A percentile compares a stretch with the other conserved stretches of the same genome.
Conservation (phyloP, 2,329 filamentous ascomycete species). For the Cladophialophora psammophila region DNA sequence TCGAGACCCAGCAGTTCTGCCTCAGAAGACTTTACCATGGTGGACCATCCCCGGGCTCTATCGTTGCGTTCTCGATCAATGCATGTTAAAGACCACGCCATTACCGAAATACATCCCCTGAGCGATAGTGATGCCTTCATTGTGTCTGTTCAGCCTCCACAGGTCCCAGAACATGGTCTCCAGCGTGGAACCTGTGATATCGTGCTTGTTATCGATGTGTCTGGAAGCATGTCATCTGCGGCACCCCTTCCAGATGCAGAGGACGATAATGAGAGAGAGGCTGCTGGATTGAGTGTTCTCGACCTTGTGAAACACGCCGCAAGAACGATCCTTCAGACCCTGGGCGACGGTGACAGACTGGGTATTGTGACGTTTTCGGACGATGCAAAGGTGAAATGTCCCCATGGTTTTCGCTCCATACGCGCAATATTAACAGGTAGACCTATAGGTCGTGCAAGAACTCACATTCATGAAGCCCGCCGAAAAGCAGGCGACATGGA, state of each 20-base stretch:
- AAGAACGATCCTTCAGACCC: conserved; percentile 64
- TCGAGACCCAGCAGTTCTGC: background rate
- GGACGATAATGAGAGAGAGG: conserved; percentile 47
- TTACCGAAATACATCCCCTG: conserved; percentile 34
- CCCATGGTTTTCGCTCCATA: background rate
- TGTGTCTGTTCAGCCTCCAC: conserved; percentile 39
- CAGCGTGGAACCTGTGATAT: conserved; percentile 62
- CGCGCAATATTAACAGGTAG: background rate
- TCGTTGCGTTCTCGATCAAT: conserved; percentile 15
- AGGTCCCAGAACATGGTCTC: conserved; percentile 34
- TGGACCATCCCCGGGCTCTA: conserved; percentile 19
- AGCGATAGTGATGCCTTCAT: conserved; percentile 35
- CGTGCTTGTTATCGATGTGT: conserved; percentile 68
- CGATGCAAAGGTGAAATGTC: conserved; percentile 46
- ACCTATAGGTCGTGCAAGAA: conserved; percentile 49
- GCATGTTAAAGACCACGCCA: conserved; percentile 14
- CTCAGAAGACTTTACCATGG: conserved; percentile 26
- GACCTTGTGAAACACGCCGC: conserved; percentile 69
- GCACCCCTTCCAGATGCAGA: conserved; percentile 56
- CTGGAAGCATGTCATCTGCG: conserved; percentile 60
- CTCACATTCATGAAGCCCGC: conserved; percentile 57
- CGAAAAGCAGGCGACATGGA: conserved; percentile 55
- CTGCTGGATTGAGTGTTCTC: conserved; percentile 62
- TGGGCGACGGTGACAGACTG: conserved; percentile 63
- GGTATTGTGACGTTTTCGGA: conserved; percentile 65